phyloP scores from a whole-genome alignment of 257 asterid species.

The Linaria vulgaris region DNA sequence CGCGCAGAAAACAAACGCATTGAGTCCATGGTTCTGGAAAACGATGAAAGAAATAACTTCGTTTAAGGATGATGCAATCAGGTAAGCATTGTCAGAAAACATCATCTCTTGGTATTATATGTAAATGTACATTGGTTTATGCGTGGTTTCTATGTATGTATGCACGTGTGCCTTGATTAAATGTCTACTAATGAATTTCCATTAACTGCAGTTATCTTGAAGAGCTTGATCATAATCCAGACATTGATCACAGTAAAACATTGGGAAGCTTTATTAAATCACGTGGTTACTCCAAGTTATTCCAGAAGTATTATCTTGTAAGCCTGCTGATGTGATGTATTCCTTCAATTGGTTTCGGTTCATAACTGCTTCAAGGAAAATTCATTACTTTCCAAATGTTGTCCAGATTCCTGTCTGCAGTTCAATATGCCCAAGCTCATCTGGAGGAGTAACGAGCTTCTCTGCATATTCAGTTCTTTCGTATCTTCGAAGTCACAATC shows the following conservation, averaged over 20 bases:
- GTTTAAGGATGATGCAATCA: conserved; percentile 71
- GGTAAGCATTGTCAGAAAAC: conserved; percentile 29
- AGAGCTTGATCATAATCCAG: conserved; percentile 71
- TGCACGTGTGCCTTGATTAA: too few relatives aligned
- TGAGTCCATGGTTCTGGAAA: conserved; percentile 76
- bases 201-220: conserved; percentile 66
- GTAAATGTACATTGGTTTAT: too few relatives aligned
- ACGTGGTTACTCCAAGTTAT: conserved; percentile 73
- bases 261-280: conserved; percentile 69
- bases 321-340: conserved; percentile 27
- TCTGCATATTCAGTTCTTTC: conserved; percentile 90
- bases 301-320: conserved; percentile 90
- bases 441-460: conserved; percentile 76
- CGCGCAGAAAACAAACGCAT: conserved; percentile 73
- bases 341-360: too few relatives aligned
- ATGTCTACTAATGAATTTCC: too few relatives aligned
- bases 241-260: conserved; percentile 71
- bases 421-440: conserved; percentile 93
- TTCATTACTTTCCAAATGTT: not conserved
- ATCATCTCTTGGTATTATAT: too few relatives aligned
- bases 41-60: conserved; percentile 78
- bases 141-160: too few relatives aligned
- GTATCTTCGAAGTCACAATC: conserved; percentile 86
- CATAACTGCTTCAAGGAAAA: too few relatives aligned
- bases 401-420: conserved; percentile 82